Conservation (phyloP, 257 asterid species). For the Thymus quinquecostatus region DNA sequence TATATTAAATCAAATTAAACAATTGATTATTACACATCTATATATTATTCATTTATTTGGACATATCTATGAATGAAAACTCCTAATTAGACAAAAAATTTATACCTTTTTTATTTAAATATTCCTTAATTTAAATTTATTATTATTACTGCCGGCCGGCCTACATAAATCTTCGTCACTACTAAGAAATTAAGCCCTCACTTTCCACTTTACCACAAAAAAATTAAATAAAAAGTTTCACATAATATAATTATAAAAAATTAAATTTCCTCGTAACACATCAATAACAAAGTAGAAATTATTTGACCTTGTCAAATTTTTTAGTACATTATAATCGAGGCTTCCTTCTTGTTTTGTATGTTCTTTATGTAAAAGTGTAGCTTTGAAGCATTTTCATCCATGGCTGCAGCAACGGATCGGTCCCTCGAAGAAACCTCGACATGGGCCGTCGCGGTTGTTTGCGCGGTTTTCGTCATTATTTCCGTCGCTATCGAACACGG, state of each 20-base stretch:
- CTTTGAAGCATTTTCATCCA: constrained; percentile 11
- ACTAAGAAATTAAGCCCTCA: background rate
- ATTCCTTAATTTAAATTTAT: constrained; percentile 17
- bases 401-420: constrained; percentile 50
- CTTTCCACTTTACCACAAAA: constrained; percentile 17
- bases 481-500: constrained; percentile 71
- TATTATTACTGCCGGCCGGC: constrained; percentile 31
- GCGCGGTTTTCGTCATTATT: constrained; percentile 58
- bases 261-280: constrained; percentile 27
- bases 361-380: background rate
- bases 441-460: constrained; percentile 83
- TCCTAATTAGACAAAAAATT: background rate
- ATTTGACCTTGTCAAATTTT: constrained; percentile 17
- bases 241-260: no score
- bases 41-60: background rate
- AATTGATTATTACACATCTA: background rate
- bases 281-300: constrained; percentile 14
- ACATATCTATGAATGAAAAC: background rate
- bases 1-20: no score
- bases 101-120: background rate
- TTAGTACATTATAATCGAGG: constrained; percentile 3
- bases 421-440: constrained; percentile 79
- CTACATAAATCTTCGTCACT: background rate
- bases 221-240: background rate
- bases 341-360: no score